phyloP scores from a whole-genome alignment of 192 early-diverging fungal species.

The Coemansia sp. region DNA sequence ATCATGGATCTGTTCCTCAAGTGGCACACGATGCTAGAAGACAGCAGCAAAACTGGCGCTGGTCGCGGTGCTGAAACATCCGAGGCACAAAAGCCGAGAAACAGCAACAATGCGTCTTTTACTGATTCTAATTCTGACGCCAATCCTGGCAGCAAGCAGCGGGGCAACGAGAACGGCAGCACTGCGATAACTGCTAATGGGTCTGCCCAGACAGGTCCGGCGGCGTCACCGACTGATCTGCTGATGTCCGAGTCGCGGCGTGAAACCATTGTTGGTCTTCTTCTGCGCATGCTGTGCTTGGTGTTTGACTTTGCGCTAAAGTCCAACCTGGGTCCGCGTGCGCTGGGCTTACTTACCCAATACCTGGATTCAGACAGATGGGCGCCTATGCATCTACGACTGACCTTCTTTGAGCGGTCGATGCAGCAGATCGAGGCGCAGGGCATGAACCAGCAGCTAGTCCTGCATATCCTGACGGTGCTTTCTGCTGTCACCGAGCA shows the following conservation, averaged over 20 bases:
- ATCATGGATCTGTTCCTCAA: constrained; percentile 84
- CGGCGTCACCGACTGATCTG: constrained; percentile 9
- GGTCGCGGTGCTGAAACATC: neutral
- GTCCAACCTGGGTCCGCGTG: constrained; percentile 41
- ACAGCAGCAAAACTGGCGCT: constrained; percentile 11
- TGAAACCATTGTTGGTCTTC: constrained; percentile 49
- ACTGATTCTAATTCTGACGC: neutral
- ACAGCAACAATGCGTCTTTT: neutral
- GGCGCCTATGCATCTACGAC: constrained; percentile 44
- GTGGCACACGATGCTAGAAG: constrained; percentile 81
- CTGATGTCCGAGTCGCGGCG: constrained; percentile 41
- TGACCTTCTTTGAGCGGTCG: constrained; percentile 54
- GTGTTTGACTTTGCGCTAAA: constrained; percentile 54
- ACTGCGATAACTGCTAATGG: too few relatives aligned
- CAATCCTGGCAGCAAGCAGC: neutral
- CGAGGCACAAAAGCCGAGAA: neutral
- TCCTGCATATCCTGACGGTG: constrained; percentile 47
- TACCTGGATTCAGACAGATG: constrained; percentile 41
- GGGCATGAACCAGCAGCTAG: constrained; percentile 53
- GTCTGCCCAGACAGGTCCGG: neutral
- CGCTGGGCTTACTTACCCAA: constrained; percentile 33
- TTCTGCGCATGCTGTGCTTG: constrained; percentile 50
- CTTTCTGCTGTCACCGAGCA: constrained; percentile 43
- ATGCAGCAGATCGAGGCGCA: constrained; percentile 52
- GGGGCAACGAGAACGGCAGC: neutral